Conservation (phyloP, 768 basidiomycete genomes). For the Tephrocybe sp. region DNA sequence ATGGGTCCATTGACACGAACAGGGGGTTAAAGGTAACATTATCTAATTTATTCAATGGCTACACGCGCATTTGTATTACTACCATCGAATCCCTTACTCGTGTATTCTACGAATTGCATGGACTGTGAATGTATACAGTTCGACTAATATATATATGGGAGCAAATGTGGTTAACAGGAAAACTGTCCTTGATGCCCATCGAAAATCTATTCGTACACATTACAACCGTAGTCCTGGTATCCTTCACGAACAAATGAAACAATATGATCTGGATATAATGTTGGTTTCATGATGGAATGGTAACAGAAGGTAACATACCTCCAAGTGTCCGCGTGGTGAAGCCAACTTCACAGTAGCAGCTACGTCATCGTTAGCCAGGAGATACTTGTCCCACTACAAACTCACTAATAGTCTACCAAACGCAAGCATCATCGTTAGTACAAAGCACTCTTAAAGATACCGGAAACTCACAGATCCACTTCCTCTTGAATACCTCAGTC, state of each 20-base stretch:
- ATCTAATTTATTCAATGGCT: not conserved
- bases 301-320: conserved; percentile 38
- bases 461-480: conserved; percentile 61
- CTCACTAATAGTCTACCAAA: conserved; percentile 47
- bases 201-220: conserved; percentile 30
- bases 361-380: too few species aligned
- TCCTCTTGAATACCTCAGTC: conserved; percentile 72
- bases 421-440: conserved; percentile 9
- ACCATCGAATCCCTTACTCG: not conserved
- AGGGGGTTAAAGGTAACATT: not conserved
- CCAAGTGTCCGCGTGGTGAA: conserved; percentile 67
- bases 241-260: conserved; percentile 68
- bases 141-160: not conserved
- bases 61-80: too few species aligned
- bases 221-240: conserved; percentile 56
- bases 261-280: conserved; percentile 51
- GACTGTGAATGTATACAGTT: too few species aligned
- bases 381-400: too few species aligned
- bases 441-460: not conserved
- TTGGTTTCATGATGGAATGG: not conserved
- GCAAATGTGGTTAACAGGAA: too few species aligned
- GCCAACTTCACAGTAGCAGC: conserved; percentile 74
- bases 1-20: too few species aligned
- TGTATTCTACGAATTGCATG: not conserved
- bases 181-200: too few species aligned